A percentile compares a stretch with the other conserved stretches of the same genome.
phyloP scores from a whole-genome alignment of 768 basidiomycete genomes.

The Termitomyces sp. region DNA sequence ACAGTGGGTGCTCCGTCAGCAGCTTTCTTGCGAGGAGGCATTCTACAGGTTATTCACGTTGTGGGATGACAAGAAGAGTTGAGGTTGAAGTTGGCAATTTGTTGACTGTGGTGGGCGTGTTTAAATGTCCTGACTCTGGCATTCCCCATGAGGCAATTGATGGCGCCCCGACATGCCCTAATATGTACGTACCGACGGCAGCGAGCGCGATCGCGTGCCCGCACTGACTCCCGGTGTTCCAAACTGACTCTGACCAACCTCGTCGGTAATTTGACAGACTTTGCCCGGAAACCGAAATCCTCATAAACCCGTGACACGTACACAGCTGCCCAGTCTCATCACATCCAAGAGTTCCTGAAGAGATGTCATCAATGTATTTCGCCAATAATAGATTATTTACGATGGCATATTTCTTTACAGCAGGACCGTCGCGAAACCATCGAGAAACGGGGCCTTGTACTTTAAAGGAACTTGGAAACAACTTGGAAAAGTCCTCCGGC shows the following conservation, averaged over 20 bases:
- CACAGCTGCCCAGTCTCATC: background rate
- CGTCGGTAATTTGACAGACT: background rate
- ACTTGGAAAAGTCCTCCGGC: slow-evolving; percentile 2
- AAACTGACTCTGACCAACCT: background rate
- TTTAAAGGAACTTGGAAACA: background rate
- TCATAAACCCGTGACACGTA: background rate
- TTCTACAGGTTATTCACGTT: slow-evolving; percentile 18
- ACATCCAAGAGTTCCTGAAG: background rate
- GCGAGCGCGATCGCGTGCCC: background rate
- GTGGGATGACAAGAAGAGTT: slow-evolving; percentile 11
- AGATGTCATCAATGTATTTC: slow-evolving; percentile 1
- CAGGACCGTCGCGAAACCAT: background rate
- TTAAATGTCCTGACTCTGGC: slow-evolving; percentile 13
- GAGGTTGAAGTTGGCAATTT: background rate
- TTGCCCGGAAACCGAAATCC: background rate
- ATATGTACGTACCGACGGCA: slow-evolving; percentile 11
- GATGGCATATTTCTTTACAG: background rate
- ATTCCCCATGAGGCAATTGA: slow-evolving; percentile 12
- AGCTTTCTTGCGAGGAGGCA: slow-evolving; percentile 49
- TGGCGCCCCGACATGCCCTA: slow-evolving; percentile 7
- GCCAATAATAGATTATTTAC: background rate
- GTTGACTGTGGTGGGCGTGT: slow-evolving; percentile 13
- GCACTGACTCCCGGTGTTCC: slow-evolving; percentile 10
- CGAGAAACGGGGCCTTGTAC: background rate
- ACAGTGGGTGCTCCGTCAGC: slow-evolving; percentile 27